Conservation (phyloP, 306 rosid genomes). For the Rosa persica region DNA sequence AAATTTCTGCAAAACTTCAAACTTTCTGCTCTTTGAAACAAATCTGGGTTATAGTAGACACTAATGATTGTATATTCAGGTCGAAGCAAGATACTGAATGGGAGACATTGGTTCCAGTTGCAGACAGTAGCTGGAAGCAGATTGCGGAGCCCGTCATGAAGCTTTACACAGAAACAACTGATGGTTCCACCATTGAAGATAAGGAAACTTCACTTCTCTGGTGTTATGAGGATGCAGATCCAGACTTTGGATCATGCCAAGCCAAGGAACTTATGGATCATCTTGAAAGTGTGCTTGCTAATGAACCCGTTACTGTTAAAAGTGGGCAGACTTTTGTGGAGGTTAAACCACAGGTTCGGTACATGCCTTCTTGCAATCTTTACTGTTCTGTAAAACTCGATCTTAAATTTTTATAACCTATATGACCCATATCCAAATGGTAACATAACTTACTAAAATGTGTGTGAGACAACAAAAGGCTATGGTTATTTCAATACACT, state of each 20-base stretch:
- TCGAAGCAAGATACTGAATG: slow-evolving; percentile 51
- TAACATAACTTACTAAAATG: neutral
- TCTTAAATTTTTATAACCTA: neutral
- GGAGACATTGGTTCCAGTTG: slow-evolving; percentile 54
- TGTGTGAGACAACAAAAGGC: neutral
- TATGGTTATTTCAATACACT: neutral
- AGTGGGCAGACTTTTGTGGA: slow-evolving; percentile 63
- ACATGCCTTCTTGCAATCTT: neutral
- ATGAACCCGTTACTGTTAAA: slow-evolving; percentile 76
- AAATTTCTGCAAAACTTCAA: neutral
- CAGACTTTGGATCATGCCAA: slow-evolving; percentile 76
- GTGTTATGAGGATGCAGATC: slow-evolving; percentile 77
- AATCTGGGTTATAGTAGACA: neutral
- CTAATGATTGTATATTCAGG: slow-evolving; percentile 38
- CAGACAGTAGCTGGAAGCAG: slow-evolving; percentile 67
- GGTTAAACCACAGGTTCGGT: slow-evolving; percentile 74
- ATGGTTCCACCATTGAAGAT: slow-evolving; percentile 75
- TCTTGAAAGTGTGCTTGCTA: slow-evolving; percentile 79
- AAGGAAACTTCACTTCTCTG: slow-evolving; percentile 65
- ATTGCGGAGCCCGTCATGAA: slow-evolving; percentile 74
- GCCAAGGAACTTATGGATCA: slow-evolving; percentile 82
- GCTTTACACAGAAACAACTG: slow-evolving; percentile 79
- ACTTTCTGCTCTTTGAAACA: neutral
- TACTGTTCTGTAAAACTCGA: neutral
- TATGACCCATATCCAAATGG: neutral